phyloP scores from a whole-genome alignment of 108 stramenopile genomes.

The Nitzschia sp. region DNA sequence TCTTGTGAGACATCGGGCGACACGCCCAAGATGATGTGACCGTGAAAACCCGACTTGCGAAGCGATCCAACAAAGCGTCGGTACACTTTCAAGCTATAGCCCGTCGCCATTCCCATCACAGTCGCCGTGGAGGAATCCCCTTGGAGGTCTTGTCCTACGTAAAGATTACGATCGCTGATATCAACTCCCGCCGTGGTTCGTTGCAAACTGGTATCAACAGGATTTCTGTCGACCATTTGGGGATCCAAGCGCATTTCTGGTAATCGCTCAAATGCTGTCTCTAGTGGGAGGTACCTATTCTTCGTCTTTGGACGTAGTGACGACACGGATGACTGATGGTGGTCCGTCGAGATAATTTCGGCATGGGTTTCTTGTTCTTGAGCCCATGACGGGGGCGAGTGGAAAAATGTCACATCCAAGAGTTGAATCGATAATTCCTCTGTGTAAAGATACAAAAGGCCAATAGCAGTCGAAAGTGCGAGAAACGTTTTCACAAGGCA shows the following conservation, averaged over 20 bases:
- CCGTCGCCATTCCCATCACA: conserved; percentile 47
- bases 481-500: no score
- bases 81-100: conserved; percentile 37
- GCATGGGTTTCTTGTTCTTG: no score
- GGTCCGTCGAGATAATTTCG: no score
- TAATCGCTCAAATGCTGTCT: neutral
- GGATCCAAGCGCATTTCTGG: neutral
- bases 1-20: conserved; percentile 22
- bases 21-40: conserved; percentile 75
- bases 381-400: no score
- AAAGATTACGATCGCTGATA: neutral
- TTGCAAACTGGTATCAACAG: neutral
- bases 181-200: neutral
- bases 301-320: neutral
- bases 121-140: conserved; percentile 16
- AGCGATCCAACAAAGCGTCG: conserved; percentile 64
- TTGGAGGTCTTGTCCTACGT: neutral
- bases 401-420: no score
- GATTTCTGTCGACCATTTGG: neutral
- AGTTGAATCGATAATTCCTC: no score
- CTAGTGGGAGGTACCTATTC: no score
- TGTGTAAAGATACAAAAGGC: no score
- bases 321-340: no score
- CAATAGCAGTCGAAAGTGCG: no score
- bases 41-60: conserved; percentile 63